Conservation (phyloP, 139 green algal species). For the Closterium sp. region DNA sequence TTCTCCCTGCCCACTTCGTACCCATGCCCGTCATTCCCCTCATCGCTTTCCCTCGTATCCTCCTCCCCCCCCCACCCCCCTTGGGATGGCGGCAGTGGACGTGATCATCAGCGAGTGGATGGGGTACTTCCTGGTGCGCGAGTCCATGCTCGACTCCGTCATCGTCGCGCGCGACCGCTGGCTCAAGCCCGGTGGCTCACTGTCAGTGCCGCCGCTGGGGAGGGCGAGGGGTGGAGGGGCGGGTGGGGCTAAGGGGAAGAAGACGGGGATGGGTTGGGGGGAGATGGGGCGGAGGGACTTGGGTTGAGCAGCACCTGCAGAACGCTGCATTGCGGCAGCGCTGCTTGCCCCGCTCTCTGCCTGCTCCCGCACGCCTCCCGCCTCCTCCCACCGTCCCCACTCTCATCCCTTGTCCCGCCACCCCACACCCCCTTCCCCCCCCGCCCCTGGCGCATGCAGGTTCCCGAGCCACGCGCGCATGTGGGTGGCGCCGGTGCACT, state of each 20-base stretch:
- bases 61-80: not conserved
- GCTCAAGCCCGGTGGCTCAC: conserved; percentile 82
- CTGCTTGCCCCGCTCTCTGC: not conserved
- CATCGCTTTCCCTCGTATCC: not conserved
- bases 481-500: conserved; percentile 79
- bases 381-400: not conserved
- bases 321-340: not conserved
- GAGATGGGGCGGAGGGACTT: not conserved
- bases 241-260: not conserved
- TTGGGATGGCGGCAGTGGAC: conserved; percentile 65
- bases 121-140: conserved; percentile 92
- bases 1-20: not conserved
- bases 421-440: not conserved
- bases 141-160: conserved; percentile 95
- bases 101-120: conserved; percentile 96
- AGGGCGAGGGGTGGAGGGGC: not conserved
- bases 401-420: not conserved
- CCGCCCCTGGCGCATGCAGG: conserved; percentile 7
- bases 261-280: not conserved
- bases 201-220: conserved; percentile 50
- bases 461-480: conserved; percentile 91
- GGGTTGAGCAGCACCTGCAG: no score
- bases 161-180: conserved; percentile 85
- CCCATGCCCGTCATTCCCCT: not conserved
- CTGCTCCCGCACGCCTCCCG: not conserved